Evolutionary conservation across 176 grass and related monocot species (phyloP), one percentile per base, ranked within the genome.

Genomic region (Luzula sylvatica): DNA sequence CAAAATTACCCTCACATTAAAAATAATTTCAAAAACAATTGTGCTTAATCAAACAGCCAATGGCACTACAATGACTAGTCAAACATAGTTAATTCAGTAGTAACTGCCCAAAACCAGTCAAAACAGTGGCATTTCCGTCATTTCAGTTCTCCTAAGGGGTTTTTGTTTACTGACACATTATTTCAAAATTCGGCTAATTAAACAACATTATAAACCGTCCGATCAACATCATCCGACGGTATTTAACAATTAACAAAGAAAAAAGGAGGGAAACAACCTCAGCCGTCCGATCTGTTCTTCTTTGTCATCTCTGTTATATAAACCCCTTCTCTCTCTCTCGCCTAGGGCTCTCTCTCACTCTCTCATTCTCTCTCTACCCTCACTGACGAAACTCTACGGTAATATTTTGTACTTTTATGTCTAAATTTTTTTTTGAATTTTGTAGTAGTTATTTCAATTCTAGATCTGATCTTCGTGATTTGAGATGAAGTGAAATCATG

Each of bases 201-300:
- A 24, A 38, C 25, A 74, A 69, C 46, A 69, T 5, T 3, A 32
- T 1, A 24, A 51, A 3, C 46, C 85, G 71, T 81, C 73, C 49
- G 75, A 83, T 81, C 58, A 1, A 14, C 0, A 0, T 20, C 47
- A 90, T 80, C 86, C 6, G 45, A 76, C 79, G 78, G 74, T 17
- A 23, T 18, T n/a, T 20, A 56, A 12, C 3, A 5, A 29, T 53
- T 40, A 35, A 26, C 21, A n/a, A 2, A 29, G 30, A 45, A 56
- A 68, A 75, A 45, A 29, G 86, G 72, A 77, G 80, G 80, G 75
- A 90, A 74, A 67, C 26, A 50, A 52, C 0, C 29, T 64, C 20
- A 48, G 80, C 68, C 86, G 76, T 80, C 72, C 25, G 80, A 84
- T 85, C 26, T 22, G 43, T 26, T 52, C 57, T 73, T 62, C 35